Evolutionary conservation across 108 stramenopile genomes (phyloP).

Genomic region (Licmophora abbreviata): DNA sequence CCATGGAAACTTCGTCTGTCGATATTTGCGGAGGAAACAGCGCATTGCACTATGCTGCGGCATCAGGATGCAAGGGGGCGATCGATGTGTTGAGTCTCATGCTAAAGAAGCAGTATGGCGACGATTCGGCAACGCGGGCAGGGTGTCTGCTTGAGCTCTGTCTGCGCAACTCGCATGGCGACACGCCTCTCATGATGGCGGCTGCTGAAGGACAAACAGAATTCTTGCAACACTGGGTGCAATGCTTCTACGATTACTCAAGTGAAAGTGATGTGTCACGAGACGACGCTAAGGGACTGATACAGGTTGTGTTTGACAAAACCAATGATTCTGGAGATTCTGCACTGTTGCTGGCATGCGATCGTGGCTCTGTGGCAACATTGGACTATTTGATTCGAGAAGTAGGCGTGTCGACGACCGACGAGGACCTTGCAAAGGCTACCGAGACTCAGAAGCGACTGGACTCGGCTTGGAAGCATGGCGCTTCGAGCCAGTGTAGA

Average conservation of each 20-base stretch:
- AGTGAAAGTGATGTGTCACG: neutral
- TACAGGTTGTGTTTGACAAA: neutral
- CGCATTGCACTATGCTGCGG: slow-evolving; percentile 54
- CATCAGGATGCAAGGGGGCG: slow-evolving; percentile 31
- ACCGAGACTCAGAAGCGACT: too few species aligned
- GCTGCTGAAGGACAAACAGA: slow-evolving; percentile 1
- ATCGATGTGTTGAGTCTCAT: slow-evolving; percentile 12
- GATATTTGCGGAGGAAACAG: slow-evolving; percentile 23
- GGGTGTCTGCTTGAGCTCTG: neutral
- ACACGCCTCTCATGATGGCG: slow-evolving; percentile 10
- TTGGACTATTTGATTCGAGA: too few species aligned
- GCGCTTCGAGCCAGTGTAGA: too few species aligned
- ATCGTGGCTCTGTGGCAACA: too few species aligned
- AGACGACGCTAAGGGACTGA: neutral
- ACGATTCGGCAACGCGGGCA: neutral
- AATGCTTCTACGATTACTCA: neutral
- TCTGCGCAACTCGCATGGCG: slow-evolving; percentile 5
- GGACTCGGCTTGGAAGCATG: too few species aligned
- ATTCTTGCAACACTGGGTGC: neutral
- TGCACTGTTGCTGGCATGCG: slow-evolving; percentile 33
- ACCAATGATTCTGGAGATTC: slow-evolving; percentile 21
- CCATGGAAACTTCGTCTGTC: slow-evolving; percentile 20
- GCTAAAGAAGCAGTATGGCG: neutral
- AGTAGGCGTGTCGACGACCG: too few species aligned
- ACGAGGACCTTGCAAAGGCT: too few species aligned